Base-by-base conservation (phyloP, 169 alveolate genomes). In the Plasmodium malariae region DNA sequence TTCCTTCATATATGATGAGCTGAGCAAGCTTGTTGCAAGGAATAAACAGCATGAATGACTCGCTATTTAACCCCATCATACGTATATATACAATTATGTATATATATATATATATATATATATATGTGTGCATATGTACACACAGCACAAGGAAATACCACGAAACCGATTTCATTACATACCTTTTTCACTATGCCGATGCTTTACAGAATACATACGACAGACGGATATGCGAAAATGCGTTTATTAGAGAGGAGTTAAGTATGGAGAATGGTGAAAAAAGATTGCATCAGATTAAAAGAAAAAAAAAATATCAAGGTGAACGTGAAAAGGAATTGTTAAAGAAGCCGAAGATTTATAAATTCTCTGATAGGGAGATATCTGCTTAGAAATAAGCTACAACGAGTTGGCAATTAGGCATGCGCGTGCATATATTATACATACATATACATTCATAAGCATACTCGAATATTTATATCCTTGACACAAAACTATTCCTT, bases 241-340 rank as follows among this genome's bases (percentile, higher is more conserved):
- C 32, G 28, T 55, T 49, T 36, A n/a, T 19, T 7, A 7, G 51
- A 5, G 17, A 32, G 21, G 51, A 37, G 17, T 19, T 57, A 9
- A 36, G 34, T 30, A 55, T 48, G n/a, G 89, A 80, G 14, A 72
- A 80, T 1, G 63, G 26, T 11, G 55, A 51, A 65, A 49, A 67
- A 30, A 65, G 49, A 19, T 34, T 43, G 48, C 26, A 55, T 26
- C 63, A 54, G 65, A 80, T 67, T 49, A 80, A 80, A 68, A 43
- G 89, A 49, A 80, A 65, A 80, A 48, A 36, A 51, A 72, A 7
- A 3, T 11, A 32, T 2, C 36, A 51, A 12, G 1, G 24, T 7
- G 30, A 63, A 19, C 26, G 32, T 14, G 62, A 36, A 24, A 60
- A 54, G 51, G 88, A 62, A 4, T 60, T 51, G 14, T 45, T 21